Percentiles rank a stretch among this genome's conserved stretches.
Evolutionary conservation across 2,329 filamentous ascomycete species (phyloP).

Genomic region (Pseudopithomyces chartarum): DNA sequence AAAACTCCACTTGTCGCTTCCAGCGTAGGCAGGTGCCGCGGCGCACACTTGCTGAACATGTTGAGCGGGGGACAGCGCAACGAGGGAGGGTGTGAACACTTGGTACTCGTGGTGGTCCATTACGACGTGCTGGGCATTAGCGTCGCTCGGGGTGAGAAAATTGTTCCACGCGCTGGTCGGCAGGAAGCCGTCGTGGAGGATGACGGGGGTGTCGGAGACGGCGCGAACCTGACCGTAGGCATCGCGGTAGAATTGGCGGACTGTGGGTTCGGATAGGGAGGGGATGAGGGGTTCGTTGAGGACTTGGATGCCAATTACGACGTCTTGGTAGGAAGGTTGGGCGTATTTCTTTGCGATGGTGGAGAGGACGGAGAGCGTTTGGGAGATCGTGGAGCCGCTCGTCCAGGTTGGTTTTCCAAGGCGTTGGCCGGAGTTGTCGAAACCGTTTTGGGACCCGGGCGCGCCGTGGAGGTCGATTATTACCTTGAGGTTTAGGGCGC

Average conservation of each 20-base stretch:
- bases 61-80: constrained; percentile 56
- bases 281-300: constrained; percentile 62
- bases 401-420: constrained; percentile 52
- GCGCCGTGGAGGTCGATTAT: constrained; percentile 64
- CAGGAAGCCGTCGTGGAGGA: constrained; percentile 64
- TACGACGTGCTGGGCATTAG: constrained; percentile 59
- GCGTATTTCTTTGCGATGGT: constrained; percentile 64
- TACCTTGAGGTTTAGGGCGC: constrained; percentile 58
- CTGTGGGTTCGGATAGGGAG: constrained; percentile 49
- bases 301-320: constrained; percentile 62
- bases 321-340: constrained; percentile 58
- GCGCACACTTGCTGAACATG: constrained; percentile 64
- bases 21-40: constrained; percentile 54
- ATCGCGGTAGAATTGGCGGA: constrained; percentile 62
- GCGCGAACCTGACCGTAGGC: constrained; percentile 55
- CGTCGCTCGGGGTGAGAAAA: constrained; percentile 59
- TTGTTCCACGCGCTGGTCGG: constrained; percentile 64
- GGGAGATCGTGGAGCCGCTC: constrained; percentile 53
- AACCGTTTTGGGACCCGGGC: constrained; percentile 64
- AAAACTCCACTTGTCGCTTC: constrained; percentile 68
- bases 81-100: constrained; percentile 60
- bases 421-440: constrained; percentile 64
- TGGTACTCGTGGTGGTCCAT: constrained; percentile 74
- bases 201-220: constrained; percentile 55
- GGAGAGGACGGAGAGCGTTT: constrained; percentile 62